Evolutionary conservation across 176 grass and related monocot species (phyloP).

Genomic region (Eragrostis nindensis): DNA sequence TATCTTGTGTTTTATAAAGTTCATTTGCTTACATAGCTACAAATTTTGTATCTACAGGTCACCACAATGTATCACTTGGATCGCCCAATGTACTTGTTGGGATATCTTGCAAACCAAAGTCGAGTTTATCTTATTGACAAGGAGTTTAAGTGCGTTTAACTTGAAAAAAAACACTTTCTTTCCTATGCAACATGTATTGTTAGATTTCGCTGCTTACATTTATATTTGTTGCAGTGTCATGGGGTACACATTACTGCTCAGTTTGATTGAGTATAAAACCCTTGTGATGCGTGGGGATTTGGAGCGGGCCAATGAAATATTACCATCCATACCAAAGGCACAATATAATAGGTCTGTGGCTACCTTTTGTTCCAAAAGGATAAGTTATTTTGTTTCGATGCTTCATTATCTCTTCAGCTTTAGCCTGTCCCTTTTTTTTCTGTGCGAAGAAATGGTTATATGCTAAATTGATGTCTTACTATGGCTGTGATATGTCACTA

Average conservation of each 20-base stretch:
- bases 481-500: too few species aligned
- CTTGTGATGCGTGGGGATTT: slow-evolving; percentile 98
- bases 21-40: slow-evolving; percentile 40
- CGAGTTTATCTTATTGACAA: slow-evolving; percentile 99
- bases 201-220: slow-evolving; percentile 54
- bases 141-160: slow-evolving; percentile 84
- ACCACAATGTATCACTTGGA: slow-evolving; percentile 99
- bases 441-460: slow-evolving; percentile 5
- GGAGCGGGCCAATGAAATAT: slow-evolving; percentile 85
- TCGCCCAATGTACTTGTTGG: slow-evolving; percentile 96
- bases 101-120: slow-evolving; percentile 97
- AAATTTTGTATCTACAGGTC: slow-evolving; percentile 62
- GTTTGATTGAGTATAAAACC: slow-evolving; percentile 98
- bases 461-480: slow-evolving; percentile 13
- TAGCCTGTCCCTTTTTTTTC: neutral
- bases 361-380: slow-evolving; percentile 26
- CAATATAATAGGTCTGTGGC: slow-evolving; percentile 83
- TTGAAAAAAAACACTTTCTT: slow-evolving; percentile 12
- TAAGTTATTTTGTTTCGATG: neutral
- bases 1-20: slow-evolving; percentile 9
- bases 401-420: neutral
- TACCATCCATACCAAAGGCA: slow-evolving; percentile 85
- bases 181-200: slow-evolving; percentile 8
- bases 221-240: slow-evolving; percentile 74
- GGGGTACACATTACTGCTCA: slow-evolving; percentile 96